phyloP scores from a whole-genome alignment of 2,329 filamentous ascomycete genomes.

The Volutella citrinella region DNA sequence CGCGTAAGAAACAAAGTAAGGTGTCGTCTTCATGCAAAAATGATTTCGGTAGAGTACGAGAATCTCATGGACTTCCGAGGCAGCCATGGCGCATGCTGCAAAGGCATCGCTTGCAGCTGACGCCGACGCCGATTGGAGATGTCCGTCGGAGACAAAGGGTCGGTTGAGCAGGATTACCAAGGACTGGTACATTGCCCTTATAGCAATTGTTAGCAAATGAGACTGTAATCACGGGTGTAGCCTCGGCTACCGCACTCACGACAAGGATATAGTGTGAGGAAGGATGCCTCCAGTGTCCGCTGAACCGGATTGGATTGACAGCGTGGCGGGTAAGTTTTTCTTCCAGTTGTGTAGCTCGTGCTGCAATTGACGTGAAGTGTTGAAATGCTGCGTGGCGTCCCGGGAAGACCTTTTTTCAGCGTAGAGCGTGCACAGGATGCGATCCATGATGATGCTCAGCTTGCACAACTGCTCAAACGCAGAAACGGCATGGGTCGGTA shows the following conservation, averaged over 20 bases:
- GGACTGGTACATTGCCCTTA: slow-evolving; percentile 41
- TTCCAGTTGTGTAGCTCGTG: slow-evolving; percentile 40
- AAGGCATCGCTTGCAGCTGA: slow-evolving; percentile 39
- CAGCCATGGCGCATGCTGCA: slow-evolving; percentile 40
- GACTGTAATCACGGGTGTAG: too few species aligned
- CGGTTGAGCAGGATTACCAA: slow-evolving; percentile 49
- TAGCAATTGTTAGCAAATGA: slow-evolving; percentile 1
- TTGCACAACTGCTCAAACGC: slow-evolving; percentile 38
- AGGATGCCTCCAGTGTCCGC: slow-evolving; percentile 28
- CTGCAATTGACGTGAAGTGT: slow-evolving; percentile 32
- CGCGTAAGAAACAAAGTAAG: slow-evolving; percentile 51
- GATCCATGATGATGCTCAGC: slow-evolving; percentile 45
- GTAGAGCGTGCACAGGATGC: slow-evolving; percentile 41
- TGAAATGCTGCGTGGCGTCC: slow-evolving; percentile 26
- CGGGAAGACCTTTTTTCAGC: slow-evolving; percentile 32
- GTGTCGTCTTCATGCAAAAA: slow-evolving; percentile 42
- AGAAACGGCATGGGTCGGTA: slow-evolving; percentile 38
- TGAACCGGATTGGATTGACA: too few species aligned
- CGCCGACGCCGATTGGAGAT: slow-evolving; percentile 38
- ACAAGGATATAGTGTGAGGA: slow-evolving; percentile 2
- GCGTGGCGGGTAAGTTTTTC: slow-evolving; percentile 34
- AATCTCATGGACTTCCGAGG: slow-evolving; percentile 39
- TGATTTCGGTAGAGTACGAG: slow-evolving; percentile 38
- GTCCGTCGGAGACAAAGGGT: slow-evolving; percentile 47
- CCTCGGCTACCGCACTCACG: too few species aligned